These are phyloP conservation scores for Jasminum sambac DNA, from an alignment of 257 asterid genomes.

Conservation along the genomic window DNA sequence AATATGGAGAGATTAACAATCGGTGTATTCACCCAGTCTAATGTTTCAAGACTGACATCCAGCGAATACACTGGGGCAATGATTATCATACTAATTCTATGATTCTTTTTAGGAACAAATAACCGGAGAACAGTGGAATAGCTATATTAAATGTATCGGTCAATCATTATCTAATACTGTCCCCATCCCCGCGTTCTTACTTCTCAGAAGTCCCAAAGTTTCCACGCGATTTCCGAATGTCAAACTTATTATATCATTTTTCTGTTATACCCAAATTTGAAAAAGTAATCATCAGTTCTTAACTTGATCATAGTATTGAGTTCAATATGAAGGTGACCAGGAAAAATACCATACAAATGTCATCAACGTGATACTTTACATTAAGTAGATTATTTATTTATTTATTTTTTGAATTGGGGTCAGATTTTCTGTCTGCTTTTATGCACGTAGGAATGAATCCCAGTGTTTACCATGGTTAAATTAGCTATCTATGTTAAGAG, in stretches of 20 bases:
- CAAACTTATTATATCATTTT: background rate
- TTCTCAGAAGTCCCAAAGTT: background rate
- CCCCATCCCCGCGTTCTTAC: background rate
- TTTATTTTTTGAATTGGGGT: background rate
- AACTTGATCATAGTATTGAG: background rate
- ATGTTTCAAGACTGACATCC: background rate
- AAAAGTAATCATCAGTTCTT: background rate
- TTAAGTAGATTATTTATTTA: background rate
- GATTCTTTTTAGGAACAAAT: background rate
- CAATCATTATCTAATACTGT: background rate
- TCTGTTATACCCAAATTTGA: background rate
- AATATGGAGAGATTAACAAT: background rate
- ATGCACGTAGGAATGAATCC: background rate
- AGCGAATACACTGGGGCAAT: background rate
- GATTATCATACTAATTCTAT: conserved; percentile 10
- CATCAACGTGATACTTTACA: background rate
- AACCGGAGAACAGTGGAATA: conserved; percentile 1
- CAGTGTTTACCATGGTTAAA: background rate
- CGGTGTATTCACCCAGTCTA: background rate
- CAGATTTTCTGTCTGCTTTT: background rate
- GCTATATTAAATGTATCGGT: conserved; percentile 10
- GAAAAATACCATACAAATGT: background rate
- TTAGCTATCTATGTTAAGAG: background rate
- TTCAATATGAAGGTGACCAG: background rate
- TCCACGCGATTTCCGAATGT: background rate